Percentiles rank a stretch among this genome's conserved stretches.
Conservation (phyloP, 1,284 basidiomycete species). For the Heterobasidion parviporum region DNA sequence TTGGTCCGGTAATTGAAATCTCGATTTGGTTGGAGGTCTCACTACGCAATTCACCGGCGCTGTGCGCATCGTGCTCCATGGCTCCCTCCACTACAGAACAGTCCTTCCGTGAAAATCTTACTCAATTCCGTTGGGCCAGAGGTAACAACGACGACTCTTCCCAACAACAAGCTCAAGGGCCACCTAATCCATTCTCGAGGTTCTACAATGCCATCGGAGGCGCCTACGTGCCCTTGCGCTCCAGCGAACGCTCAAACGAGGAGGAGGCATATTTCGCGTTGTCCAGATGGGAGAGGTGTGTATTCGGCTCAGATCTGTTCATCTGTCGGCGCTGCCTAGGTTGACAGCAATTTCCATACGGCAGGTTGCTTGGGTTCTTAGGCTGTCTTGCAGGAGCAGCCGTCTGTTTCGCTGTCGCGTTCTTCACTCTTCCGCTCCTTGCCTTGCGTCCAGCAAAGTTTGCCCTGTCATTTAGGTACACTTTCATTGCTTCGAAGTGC, state of each 20-base stretch:
- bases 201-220: slow-evolving; percentile 73
- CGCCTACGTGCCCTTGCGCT: slow-evolving; percentile 85
- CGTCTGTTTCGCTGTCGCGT: slow-evolving; percentile 93
- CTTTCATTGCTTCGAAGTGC: not conserved
- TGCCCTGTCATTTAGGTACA: slow-evolving; percentile 79
- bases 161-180: slow-evolving; percentile 23
- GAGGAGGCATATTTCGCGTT: slow-evolving; percentile 96
- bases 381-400: slow-evolving; percentile 85
- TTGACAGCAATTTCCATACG: not conserved
- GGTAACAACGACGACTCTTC: slow-evolving; percentile 69
- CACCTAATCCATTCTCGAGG: slow-evolving; percentile 47
- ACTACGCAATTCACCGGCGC: no score
- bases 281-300: slow-evolving; percentile 81
- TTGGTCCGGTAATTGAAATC: no score
- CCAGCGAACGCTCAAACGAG: slow-evolving; percentile 80
- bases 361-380: slow-evolving; percentile 87
- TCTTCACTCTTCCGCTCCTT: slow-evolving; percentile 83
- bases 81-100: slow-evolving; percentile 46
- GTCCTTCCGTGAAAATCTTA: slow-evolving; percentile 59
- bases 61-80: slow-evolving; percentile 9
- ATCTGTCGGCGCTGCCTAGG: no score
- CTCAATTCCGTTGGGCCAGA: slow-evolving; percentile 82
- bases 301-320: not conserved
- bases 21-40: no score
- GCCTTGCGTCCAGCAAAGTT: slow-evolving; percentile 84